Conservation (phyloP, 2,329 filamentous ascomycete genomes). For the Alternaria hordeiaustralica region DNA sequence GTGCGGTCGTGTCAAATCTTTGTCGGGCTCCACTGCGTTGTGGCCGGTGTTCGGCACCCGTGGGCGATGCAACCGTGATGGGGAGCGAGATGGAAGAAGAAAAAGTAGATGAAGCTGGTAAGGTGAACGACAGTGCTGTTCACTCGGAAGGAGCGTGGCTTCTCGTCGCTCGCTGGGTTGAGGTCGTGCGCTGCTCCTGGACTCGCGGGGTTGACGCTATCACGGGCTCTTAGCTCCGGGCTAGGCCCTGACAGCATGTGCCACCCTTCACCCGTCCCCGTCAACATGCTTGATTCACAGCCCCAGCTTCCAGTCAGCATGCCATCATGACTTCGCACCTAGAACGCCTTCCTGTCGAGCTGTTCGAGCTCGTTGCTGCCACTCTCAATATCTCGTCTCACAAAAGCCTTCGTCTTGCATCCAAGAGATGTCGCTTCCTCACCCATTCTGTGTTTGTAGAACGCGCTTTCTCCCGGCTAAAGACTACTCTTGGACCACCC, state of each 20-base stretch:
- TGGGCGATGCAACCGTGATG: background rate
- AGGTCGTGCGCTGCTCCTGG: background rate
- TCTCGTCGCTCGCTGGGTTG: background rate
- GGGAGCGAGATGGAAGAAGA: constrained; percentile 4
- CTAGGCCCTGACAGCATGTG: background rate
- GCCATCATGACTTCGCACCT: constrained; percentile 29
- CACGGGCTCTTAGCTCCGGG: constrained; percentile 6
- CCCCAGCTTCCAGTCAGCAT: background rate
- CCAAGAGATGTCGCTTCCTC: constrained; percentile 27
- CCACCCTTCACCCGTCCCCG: background rate
- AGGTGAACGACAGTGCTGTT: background rate
- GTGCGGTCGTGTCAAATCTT: background rate
- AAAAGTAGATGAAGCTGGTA: background rate
- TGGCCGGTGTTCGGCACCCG: constrained; percentile 4
- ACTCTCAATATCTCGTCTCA: constrained; percentile 24
- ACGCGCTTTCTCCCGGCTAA: constrained; percentile 28
- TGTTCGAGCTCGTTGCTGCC: constrained; percentile 32
- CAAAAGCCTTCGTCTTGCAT: constrained; percentile 31
- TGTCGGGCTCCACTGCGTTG: constrained; percentile 5
- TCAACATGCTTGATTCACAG: background rate
- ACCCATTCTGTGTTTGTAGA: constrained; percentile 31
- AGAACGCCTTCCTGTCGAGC: constrained; percentile 38
- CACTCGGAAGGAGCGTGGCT: constrained; percentile 16
- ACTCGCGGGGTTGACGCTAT: constrained; percentile 16
- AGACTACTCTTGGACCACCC: constrained; percentile 30